These are phyloP conservation scores for Didymella sp. DNA, from an alignment of 2,329 filamentous ascomycete genomes.

Conservation along the genomic window DNA sequence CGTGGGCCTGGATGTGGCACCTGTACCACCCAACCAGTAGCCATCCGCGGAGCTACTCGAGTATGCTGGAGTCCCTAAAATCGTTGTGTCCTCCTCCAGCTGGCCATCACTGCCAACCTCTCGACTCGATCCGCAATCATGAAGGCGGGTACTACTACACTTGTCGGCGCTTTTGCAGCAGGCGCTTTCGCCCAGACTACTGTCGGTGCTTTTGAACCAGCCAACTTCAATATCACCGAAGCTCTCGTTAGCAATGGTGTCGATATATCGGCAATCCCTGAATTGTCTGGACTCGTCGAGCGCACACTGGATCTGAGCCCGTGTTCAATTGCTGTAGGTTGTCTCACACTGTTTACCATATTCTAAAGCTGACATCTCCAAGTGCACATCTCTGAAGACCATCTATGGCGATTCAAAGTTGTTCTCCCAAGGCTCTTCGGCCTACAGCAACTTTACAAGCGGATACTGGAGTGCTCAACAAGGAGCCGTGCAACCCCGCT, in stretches of 20 bases:
- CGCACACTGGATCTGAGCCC: neutral
- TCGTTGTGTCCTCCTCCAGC: neutral
- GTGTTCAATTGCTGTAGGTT: neutral
- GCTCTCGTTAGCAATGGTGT: neutral
- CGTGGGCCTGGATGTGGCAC: neutral
- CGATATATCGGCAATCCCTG: neutral
- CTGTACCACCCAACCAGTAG: neutral
- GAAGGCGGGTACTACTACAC: neutral
- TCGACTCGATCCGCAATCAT: neutral
- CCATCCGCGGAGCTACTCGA: neutral
- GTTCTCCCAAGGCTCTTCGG: neutral
- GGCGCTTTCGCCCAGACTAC: neutral
- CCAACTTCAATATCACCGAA: neutral
- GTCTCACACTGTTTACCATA: neutral
- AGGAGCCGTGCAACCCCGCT: constrained; percentile 25
- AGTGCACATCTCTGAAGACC: neutral
- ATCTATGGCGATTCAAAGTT: neutral
- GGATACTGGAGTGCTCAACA: constrained; percentile 35
- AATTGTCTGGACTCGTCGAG: neutral
- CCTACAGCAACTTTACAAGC: constrained; percentile 16
- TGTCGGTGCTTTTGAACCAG: neutral
- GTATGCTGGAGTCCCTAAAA: neutral
- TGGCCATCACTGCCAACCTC: neutral
- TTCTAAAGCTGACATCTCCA: neutral
- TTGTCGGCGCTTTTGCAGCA: neutral